Conservation (phyloP, 352 stramenopile species). For the Elongisporangium senticosum region DNA sequence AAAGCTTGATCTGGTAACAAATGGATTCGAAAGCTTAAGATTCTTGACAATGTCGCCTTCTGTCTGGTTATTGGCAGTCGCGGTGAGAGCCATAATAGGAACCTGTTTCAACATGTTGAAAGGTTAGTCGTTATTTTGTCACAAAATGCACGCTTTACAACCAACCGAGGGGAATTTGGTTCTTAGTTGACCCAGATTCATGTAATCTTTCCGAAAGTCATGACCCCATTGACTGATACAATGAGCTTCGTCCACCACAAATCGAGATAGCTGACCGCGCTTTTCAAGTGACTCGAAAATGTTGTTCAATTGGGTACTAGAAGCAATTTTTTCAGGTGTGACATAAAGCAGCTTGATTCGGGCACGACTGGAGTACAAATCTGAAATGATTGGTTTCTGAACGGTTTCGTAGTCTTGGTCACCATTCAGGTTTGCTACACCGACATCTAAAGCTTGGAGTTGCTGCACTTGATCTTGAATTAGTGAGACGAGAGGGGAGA, state of each 20-base stretch:
- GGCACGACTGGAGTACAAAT: constrained; percentile 80
- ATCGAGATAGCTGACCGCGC: constrained; percentile 88
- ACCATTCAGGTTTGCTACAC: constrained; percentile 79
- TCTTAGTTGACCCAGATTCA: constrained; percentile 89
- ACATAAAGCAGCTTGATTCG: constrained; percentile 98
- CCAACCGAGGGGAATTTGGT: constrained; percentile 90
- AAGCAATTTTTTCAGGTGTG: constrained; percentile 96
- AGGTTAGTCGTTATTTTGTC: neutral
- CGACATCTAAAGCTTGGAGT: constrained; percentile 90
- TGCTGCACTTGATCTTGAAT: constrained; percentile 99
- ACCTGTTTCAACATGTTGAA: constrained; percentile 30
- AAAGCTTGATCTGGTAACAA: constrained; percentile 81
- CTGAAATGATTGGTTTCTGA: constrained; percentile 81
- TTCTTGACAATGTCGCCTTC: constrained; percentile 82
- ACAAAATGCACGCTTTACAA: constrained; percentile 1
- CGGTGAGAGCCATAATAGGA: constrained; percentile 85
- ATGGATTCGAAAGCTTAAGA: constrained; percentile 62
- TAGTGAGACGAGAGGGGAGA: constrained; percentile 97
- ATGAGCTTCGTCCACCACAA: constrained; percentile 97
- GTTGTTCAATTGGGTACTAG: constrained; percentile 79
- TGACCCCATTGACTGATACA: constrained; percentile 99
- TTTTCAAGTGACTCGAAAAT: constrained; percentile 81
- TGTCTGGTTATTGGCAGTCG: constrained; percentile 81
- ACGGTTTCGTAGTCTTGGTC: constrained; percentile 85
- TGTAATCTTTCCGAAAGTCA: constrained; percentile 99